Conservation (phyloP, 2,329 filamentous ascomycete genomes). For the Erysiphe neolycopersici region DNA sequence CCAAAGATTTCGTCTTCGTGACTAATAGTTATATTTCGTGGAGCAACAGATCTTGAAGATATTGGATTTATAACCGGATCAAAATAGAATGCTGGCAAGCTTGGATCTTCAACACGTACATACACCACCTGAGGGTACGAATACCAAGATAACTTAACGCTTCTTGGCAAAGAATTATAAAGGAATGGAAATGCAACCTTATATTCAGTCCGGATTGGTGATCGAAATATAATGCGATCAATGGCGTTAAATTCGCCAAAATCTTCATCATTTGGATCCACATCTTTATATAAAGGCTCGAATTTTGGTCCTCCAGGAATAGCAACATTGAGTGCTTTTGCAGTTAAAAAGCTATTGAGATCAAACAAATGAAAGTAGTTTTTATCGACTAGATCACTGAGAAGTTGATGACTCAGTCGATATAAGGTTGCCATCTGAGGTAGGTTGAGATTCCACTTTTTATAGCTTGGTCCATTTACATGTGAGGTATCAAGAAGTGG, state of each 20-base stretch:
- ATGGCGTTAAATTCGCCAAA: constrained; percentile 99
- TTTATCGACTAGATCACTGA: constrained; percentile 79
- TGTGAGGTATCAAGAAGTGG: constrained; percentile 76
- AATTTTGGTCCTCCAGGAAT: constrained; percentile 94
- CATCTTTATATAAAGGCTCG: constrained; percentile 92
- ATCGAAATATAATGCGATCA: constrained; percentile 94
- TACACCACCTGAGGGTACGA: constrained; percentile 86
- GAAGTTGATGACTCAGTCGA: constrained; percentile 65
- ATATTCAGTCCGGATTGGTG: constrained; percentile 84
- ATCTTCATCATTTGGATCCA: constrained; percentile 95
- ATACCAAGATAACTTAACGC: constrained; percentile 81
- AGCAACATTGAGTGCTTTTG: constrained; percentile 89
- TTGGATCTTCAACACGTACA: constrained; percentile 61
- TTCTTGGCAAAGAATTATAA: constrained; percentile 88
- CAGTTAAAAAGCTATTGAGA: constrained; percentile 76
- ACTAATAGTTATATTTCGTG: constrained; percentile 75
- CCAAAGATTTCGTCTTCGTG: constrained; percentile 93
- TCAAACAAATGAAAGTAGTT: constrained; percentile 99
- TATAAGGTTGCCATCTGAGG: constrained; percentile 93
- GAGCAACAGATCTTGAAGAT: constrained; percentile 75
- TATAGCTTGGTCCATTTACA: constrained; percentile 92
- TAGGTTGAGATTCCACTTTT: constrained; percentile 74
- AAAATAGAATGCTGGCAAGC: constrained; percentile 88
- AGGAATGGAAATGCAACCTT: constrained; percentile 82
- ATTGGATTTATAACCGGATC: constrained; percentile 96